Evolutionary conservation across 306 rosid species (phyloP).

Genomic region (Albizia julibrissin): DNA sequence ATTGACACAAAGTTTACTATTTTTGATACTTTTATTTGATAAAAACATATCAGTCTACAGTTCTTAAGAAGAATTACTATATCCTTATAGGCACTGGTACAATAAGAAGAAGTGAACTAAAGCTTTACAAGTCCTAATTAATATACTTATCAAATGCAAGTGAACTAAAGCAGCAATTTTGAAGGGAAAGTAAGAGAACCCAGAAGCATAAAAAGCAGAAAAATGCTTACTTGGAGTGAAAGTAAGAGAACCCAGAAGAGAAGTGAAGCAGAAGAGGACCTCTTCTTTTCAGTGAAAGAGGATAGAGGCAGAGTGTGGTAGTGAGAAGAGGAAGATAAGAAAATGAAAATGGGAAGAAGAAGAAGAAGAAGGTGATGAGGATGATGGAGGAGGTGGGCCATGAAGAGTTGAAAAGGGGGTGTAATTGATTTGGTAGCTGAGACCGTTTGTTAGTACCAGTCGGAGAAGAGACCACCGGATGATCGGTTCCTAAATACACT

Average conservation of each 20-base stretch:
- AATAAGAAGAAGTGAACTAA: background rate
- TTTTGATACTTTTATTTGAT: background rate
- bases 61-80: background rate
- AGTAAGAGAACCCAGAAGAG: background rate
- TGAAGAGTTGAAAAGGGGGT: constrained; percentile 16
- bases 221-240: constrained; percentile 40
- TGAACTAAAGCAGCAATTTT: constrained; percentile 21
- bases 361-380: background rate
- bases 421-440: constrained; percentile 38
- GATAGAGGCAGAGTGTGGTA: too few relatives aligned
- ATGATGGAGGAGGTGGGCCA: background rate
- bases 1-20: background rate
- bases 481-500: background rate
- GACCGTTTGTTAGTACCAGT: constrained; percentile 58
- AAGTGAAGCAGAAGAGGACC: constrained; percentile 6
- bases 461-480: constrained; percentile 33
- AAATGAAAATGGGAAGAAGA: constrained; percentile 5
- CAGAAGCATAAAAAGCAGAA: background rate
- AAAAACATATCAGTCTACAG: background rate
- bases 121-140: background rate
- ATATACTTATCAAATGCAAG: background rate
- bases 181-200: constrained; percentile 2
- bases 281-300: constrained; percentile 10
- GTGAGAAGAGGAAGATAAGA: background rate
- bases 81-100: background rate